Conservation (phyloP, 2,329 filamentous ascomycete genomes). For the Cytospora mali region DNA sequence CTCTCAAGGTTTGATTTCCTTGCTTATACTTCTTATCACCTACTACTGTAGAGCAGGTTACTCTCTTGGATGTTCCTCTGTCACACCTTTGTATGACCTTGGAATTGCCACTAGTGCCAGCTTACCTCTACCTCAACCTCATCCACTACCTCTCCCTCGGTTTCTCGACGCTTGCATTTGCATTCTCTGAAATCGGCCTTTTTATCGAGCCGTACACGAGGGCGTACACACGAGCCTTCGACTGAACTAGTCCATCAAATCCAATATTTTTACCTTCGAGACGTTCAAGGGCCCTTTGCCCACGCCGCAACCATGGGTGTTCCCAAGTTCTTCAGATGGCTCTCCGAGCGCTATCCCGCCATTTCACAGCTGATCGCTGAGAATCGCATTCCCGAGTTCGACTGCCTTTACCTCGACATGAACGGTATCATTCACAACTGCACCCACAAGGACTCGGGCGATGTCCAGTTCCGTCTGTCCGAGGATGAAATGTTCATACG, state of each 20-base stretch:
- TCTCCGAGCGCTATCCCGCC: conserved; percentile 97
- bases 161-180: conserved; percentile 21
- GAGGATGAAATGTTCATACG: conserved; percentile 99
- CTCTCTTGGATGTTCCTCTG: conserved; percentile 2
- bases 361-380: conserved; percentile 98
- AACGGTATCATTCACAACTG: conserved; percentile 99
- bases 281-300: conserved; percentile 23
- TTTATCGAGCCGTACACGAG: conserved; percentile 24
- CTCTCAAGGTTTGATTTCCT: conserved; percentile 6
- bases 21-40: background rate
- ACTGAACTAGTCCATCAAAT: background rate
- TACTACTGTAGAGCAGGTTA: background rate
- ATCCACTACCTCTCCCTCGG: background rate
- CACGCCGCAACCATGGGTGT: conserved; percentile 45
- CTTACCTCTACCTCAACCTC: conserved; percentile 5
- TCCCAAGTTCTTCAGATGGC: conserved; percentile 97
- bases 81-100: conserved; percentile 17
- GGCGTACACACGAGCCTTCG: background rate
- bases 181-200: conserved; percentile 24
- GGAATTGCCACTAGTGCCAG: conserved; percentile 16
- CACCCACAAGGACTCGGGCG: conserved; percentile 94
- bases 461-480: conserved; percentile 86
- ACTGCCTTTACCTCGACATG: conserved; percentile 97
- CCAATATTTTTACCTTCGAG: background rate
- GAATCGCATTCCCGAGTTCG: conserved; percentile 98